These are phyloP conservation scores for Nicotiana benthamiana DNA, from an alignment of 257 asterid genomes.

Conservation along the genomic window DNA sequence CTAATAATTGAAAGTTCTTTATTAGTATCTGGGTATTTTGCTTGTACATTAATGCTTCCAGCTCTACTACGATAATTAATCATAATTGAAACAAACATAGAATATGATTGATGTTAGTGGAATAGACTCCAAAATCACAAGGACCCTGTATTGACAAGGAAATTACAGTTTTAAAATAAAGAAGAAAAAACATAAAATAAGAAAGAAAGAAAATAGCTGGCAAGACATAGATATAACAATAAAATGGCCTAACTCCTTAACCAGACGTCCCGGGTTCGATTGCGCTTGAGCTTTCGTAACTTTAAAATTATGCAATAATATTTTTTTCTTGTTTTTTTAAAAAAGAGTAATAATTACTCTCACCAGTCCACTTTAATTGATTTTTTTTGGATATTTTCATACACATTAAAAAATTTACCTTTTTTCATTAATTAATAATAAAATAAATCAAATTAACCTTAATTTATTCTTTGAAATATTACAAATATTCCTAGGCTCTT, in stretches of 20 bases:
- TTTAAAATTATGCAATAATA: not conserved
- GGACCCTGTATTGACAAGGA: not conserved
- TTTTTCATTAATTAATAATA: too few species aligned
- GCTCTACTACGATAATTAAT: not conserved
- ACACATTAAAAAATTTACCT: too few species aligned
- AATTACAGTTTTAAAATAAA: not conserved
- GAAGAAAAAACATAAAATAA: not conserved
- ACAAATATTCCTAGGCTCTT: too few species aligned
- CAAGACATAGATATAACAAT: not conserved
- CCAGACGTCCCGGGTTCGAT: too few species aligned
- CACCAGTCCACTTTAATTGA: too few species aligned
- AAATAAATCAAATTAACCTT: too few species aligned
- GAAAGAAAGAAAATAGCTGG: not conserved
- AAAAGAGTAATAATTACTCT: not conserved
- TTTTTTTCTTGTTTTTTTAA: not conserved
- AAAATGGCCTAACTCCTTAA: too few species aligned
- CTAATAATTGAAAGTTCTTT: not conserved
- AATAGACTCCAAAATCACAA: not conserved
- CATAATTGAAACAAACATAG: conserved; percentile 2
- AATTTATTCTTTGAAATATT: too few species aligned
- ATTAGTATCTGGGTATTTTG: not conserved
- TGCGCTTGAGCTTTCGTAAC: not conserved
- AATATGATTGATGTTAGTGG: not conserved
- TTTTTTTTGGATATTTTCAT: too few species aligned
- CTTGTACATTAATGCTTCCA: not conserved